Percentiles rank a stretch among this genome's conserved stretches.
Evolutionary conservation across 176 grass and related monocot genomes (phyloP).

Genomic region (Juncus effusus): DNA sequence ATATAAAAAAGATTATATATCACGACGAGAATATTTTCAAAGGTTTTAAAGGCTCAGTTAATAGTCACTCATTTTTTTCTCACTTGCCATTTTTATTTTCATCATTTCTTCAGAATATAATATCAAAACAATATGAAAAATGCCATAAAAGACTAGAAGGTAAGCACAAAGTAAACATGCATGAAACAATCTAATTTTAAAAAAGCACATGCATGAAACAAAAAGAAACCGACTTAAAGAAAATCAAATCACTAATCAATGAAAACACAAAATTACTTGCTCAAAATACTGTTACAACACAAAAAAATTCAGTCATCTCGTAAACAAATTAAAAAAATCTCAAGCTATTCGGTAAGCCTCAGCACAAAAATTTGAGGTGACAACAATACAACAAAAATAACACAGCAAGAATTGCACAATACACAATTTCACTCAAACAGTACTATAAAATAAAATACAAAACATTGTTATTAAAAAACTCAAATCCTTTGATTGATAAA

Average conservation of each 20-base stretch:
- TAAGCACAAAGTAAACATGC: no score
- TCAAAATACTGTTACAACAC: neutral
- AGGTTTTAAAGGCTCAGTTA: no score
- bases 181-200: no score
- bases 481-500: neutral
- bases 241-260: conserved; percentile 7
- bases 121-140: no score
- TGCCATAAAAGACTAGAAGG: no score
- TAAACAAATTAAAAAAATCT: conserved; percentile 2
- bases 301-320: conserved; percentile 18
- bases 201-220: no score
- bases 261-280: conserved; percentile 15
- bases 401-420: neutral
- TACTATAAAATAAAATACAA: conserved; percentile 3
- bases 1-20: no score
- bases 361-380: conserved; percentile 6
- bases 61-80: no score
- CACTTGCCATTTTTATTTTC: no score
- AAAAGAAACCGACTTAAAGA: no score
- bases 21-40: no score
- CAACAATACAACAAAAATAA: neutral
- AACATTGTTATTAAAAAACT: neutral
- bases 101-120: no score
- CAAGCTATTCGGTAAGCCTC: neutral
- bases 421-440: neutral